These are phyloP conservation scores for Vaccinium vitisidaea DNA, from an alignment of 148 eudicot species.

Conservation along the genomic window DNA sequence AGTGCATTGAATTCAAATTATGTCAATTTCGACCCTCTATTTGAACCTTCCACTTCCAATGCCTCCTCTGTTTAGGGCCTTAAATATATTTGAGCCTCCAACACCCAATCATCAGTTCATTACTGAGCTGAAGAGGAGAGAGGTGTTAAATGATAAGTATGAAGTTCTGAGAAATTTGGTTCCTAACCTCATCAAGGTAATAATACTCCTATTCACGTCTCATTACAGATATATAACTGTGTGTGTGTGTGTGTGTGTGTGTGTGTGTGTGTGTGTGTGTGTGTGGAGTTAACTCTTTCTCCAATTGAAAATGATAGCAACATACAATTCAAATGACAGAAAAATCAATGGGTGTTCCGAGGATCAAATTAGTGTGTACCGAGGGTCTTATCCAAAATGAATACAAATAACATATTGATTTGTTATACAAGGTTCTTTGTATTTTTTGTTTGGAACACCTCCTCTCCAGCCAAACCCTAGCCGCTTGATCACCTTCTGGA, in stretches of 20 bases:
- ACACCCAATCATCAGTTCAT: conserved; percentile 54
- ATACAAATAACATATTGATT: neutral
- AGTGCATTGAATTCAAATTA: neutral
- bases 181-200: conserved; percentile 75
- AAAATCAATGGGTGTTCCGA: neutral
- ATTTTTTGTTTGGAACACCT: neutral
- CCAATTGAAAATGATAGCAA: neutral
- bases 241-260: too few species aligned
- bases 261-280: too few species aligned
- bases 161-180: conserved; percentile 49
- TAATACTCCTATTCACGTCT: conserved; percentile 16
- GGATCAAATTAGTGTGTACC: neutral
- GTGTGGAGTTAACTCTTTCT: neutral
- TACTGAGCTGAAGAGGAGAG: conserved; percentile 76
- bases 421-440: neutral
- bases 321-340: neutral
- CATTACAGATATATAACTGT: too few species aligned
- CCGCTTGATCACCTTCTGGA: too few species aligned
- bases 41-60: conserved; percentile 54
- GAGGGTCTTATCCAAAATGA: neutral
- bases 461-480: too few species aligned
- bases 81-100: conserved; percentile 39
- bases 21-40: conserved; percentile 44
- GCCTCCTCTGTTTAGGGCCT: conserved; percentile 53
- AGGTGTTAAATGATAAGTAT: conserved; percentile 55